Evolutionary conservation across 192 early-diverging fungal species (phyloP), one percentile per base, ranked within the genome.

Genomic region (Dissophora globulifera): DNA sequence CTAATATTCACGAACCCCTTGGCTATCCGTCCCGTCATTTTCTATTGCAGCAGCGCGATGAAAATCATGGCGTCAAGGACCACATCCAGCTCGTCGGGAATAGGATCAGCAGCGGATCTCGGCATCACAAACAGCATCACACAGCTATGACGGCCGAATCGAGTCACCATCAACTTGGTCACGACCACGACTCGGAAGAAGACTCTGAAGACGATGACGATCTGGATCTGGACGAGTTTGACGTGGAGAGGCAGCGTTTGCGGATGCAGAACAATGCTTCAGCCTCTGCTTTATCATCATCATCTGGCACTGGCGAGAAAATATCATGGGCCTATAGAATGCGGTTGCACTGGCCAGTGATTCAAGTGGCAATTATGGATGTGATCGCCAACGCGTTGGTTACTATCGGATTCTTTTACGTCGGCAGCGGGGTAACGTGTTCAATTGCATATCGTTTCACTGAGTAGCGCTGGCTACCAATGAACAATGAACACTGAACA

Each of bases 391-490:
- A 86, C 43, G 84, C 83, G 47, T 63, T 78, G 26, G 81, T 86
- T 1, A 88, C 85, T 3, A 47, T 88, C 48, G 87, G 85, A 8
- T 86, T 88, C 57, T 83, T 83, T 26, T 79, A 84, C 46, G 70
- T 88, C 38, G 87, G 87, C 11, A 86, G 85, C 64, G 87, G 87
- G 38, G 87, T 88, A 83, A 81, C 7, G 35, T 38, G 35, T 38
- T 6, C 35, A 38, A 38, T 9, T 38, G 35, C 35, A 13, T 38
- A 13, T 38, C 35, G 35, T n/a, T n/a, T n/a, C n/a, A n/a, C n/a
- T n/a, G n/a, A n/a, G n/a, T n/a, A n/a, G n/a, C n/a, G n/a, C n/a
- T n/a, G n/a, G n/a, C n/a, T n/a, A n/a, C n/a, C n/a, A n/a, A n/a
- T n/a, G n/a, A n/a, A n/a, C n/a, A n/a, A n/a, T n/a, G n/a, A n/a